Percentiles rank a stretch among this genome's conserved stretches.
Conservation (phyloP, 2,329 filamentous ascomycete species). For the Pyrenophora tritici-repentis region DNA sequence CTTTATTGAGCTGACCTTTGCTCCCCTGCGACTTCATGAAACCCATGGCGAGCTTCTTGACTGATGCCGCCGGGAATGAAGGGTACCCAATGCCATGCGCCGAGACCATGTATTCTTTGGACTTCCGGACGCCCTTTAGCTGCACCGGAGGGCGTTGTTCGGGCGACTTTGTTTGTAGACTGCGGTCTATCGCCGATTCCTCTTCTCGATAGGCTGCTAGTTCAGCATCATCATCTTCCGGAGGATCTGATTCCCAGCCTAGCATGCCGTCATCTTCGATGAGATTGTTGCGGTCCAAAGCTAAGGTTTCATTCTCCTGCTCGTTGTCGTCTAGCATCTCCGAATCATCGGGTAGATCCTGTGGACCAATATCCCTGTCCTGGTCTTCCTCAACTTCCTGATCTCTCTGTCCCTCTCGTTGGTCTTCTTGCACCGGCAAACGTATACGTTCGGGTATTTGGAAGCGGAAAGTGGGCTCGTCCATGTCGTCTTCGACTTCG, state of each 20-base stretch:
- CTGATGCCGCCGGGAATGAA: slow-evolving; percentile 71
- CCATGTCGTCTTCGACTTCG: slow-evolving; percentile 38
- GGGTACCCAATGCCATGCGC: slow-evolving; percentile 76
- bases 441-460: slow-evolving; percentile 44
- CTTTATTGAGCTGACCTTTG: slow-evolving; percentile 72
- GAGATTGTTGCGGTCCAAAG: slow-evolving; percentile 33
- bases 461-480: slow-evolving; percentile 48
- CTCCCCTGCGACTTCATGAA: slow-evolving; percentile 71
- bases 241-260: slow-evolving; percentile 42
- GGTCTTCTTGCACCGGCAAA: slow-evolving; percentile 22
- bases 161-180: slow-evolving; percentile 35
- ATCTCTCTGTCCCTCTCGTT: slow-evolving; percentile 17
- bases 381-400: slow-evolving; percentile 14
- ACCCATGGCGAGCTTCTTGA: slow-evolving; percentile 72
- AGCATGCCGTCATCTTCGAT: slow-evolving; percentile 22
- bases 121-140: slow-evolving; percentile 34
- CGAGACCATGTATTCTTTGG: slow-evolving; percentile 64
- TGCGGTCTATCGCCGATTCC: slow-evolving; percentile 42
- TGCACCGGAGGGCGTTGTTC: slow-evolving; percentile 23
- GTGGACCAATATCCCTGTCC: slow-evolving; percentile 7
- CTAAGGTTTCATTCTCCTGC: slow-evolving; percentile 25
- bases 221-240: slow-evolving; percentile 32
- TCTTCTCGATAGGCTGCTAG: slow-evolving; percentile 44
- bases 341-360: slow-evolving; percentile 36
- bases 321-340: slow-evolving; percentile 24